phyloP scores from a whole-genome alignment of 2,329 filamentous ascomycete genomes.

The Pseudogymnoascus sp. region DNA sequence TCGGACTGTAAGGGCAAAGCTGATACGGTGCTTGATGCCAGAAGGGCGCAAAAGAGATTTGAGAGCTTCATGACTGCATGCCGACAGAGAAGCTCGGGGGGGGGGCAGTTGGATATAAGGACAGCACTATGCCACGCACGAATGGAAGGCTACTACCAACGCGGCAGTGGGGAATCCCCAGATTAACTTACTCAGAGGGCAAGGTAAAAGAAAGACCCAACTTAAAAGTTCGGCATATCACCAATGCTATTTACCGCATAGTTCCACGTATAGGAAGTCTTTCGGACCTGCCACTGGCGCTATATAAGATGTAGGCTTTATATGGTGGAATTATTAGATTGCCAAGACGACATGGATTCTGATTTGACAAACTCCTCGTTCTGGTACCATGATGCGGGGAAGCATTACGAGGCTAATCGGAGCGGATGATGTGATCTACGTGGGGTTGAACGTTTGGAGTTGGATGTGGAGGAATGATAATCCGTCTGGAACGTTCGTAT shows the following conservation, averaged over 20 bases:
- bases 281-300: not conserved
- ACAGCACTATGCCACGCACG: not conserved
- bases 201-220: not conserved
- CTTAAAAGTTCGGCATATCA: not conserved
- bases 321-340: slow-evolving; percentile 1
- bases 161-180: not conserved
- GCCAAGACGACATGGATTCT: not conserved
- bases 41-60: not conserved
- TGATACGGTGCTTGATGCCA: not conserved
- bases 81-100: not conserved
- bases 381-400: not conserved
- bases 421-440: not conserved
- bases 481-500: not conserved
- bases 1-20: not conserved
- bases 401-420: not conserved
- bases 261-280: not conserved
- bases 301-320: not conserved
- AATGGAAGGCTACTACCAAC: not conserved
- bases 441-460: not conserved
- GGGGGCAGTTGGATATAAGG: not conserved
- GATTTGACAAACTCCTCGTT: not conserved
- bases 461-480: not conserved
- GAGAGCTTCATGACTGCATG: not conserved
- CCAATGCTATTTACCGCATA: not conserved
- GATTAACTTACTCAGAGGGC: not conserved